phyloP scores from a whole-genome alignment of 1,284 basidiomycete species.

The Omphalotus olearius region DNA sequence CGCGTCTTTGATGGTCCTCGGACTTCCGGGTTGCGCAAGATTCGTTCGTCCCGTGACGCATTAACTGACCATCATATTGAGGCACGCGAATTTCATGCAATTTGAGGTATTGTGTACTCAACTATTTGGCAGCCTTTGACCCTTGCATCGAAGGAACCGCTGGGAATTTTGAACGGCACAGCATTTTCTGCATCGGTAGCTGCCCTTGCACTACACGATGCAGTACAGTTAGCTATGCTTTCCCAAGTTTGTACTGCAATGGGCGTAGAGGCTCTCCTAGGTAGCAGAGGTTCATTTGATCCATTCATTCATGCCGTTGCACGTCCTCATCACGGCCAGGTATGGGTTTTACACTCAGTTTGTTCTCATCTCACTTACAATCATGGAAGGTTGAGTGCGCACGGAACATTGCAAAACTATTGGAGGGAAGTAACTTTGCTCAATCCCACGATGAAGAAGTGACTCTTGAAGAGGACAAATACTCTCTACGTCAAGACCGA shows the following conservation, averaged over 20 bases:
- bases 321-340: slow-evolving; percentile 83
- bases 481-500: slow-evolving; percentile 67
- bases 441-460: slow-evolving; percentile 56
- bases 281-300: slow-evolving; percentile 69
- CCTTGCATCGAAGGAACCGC: slow-evolving; percentile 75
- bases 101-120: too few species aligned
- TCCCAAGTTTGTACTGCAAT: slow-evolving; percentile 79
- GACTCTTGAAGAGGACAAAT: slow-evolving; percentile 65
- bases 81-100: too few species aligned
- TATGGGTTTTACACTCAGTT: slow-evolving; percentile 20
- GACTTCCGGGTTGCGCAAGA: slow-evolving; percentile 46
- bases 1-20: slow-evolving; percentile 62
- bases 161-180: slow-evolving; percentile 71
- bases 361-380: background rate
- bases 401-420: slow-evolving; percentile 60
- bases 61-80: slow-evolving; percentile 60
- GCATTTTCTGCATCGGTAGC: slow-evolving; percentile 73
- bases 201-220: slow-evolving; percentile 67
- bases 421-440: slow-evolving; percentile 72
- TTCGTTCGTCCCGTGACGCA: slow-evolving; percentile 61
- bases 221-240: slow-evolving; percentile 67
- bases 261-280: slow-evolving; percentile 80
- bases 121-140: slow-evolving; percentile 41
- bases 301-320: slow-evolving; percentile 77
- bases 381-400: slow-evolving; percentile 58